These are phyloP conservation scores for Tieghemostelium lacteum DNA, from an alignment of 78 protist genomes.

Conservation along the genomic window DNA sequence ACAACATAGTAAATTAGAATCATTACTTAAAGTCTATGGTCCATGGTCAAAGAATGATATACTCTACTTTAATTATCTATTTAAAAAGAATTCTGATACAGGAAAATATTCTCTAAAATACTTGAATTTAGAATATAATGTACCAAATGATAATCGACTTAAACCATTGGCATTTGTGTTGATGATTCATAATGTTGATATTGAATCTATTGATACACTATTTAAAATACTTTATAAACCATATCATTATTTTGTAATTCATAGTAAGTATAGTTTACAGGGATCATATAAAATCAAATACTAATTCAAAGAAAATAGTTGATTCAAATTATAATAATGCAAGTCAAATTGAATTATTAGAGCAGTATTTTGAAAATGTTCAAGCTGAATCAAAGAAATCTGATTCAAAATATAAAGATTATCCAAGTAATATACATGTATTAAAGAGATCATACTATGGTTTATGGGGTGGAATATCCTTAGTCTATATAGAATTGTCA, in stretches of 20 bases:
- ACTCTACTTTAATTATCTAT: background rate
- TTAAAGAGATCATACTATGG: conserved; percentile 5
- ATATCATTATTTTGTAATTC: conserved; percentile 39
- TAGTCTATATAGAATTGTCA: conserved; percentile 22
- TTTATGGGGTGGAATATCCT: conserved; percentile 24
- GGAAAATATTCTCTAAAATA: background rate
- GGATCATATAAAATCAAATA: background rate
- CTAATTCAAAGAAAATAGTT: background rate
- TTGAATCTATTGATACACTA: background rate
- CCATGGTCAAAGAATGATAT: conserved; percentile 17
- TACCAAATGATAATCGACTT: background rate
- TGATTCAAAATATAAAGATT: background rate
- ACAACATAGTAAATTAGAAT: background rate
- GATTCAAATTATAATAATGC: conserved; percentile 13
- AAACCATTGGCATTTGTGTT: conserved; percentile 16
- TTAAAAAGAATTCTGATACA: background rate
- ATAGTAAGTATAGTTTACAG: background rate
- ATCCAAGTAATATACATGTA: conserved; percentile 2
- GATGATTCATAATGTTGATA: conserved; percentile 5
- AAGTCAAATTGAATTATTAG: background rate
- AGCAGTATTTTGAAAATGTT: background rate
- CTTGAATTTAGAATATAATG: background rate
- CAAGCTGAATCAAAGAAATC: background rate
- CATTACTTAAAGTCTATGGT: background rate
- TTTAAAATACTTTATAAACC: conserved; percentile 12